Base-by-base conservation (phyloP, 495 filamentous ascomycete genomes). In the Cladorrhinum samala region DNA sequence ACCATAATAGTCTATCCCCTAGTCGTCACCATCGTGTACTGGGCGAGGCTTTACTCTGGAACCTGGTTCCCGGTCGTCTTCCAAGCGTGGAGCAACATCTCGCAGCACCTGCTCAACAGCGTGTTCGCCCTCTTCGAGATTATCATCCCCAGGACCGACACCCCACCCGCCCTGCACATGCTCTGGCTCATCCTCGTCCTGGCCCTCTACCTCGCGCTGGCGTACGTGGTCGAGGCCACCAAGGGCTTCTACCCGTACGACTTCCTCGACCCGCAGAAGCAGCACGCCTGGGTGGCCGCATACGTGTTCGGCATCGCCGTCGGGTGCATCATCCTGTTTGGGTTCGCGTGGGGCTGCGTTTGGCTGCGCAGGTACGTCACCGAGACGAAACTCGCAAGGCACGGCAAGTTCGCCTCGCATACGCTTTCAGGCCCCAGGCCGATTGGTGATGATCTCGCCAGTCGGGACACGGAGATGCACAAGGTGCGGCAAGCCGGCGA, bases 111-210 rank as follows among this genome's bases (percentile, higher is more conserved):
- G 37, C 70, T 95, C 17, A 93, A 93, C 72, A 77, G 75, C 46
- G 54, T 78, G 30, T 91, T 84, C 63, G 86, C 84, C 1, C 60
- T 88, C 18, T 73, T 89, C 56, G 89, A 95, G 70, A 77, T 92
- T 57, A 9, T 85, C 38, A 56, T 93, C 21, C 70, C 88, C 2
- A 72, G 84, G 2, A 81, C 83, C 3, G 69, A 72, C 5, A 76
- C 80, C 1, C 76, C 79, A 36, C 83, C 83, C 9, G 74, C 72
- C 66, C 61, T 81, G 11, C 81, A 87, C 55, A 59, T 86, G 14
- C 50, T 76, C 17, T 76, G 75, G 57, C 69, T 86, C 2, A 56
- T 88, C 43, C 18, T 87, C 14, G 55, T 92, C 0, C 75, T 92
- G 24, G 79, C 81, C 0, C 65, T 84, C 3, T 95, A 95, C 61